These are phyloP conservation scores for Botrytis sinoallii DNA, from an alignment of 2,329 filamentous ascomycete genomes.

Conservation along the genomic window DNA sequence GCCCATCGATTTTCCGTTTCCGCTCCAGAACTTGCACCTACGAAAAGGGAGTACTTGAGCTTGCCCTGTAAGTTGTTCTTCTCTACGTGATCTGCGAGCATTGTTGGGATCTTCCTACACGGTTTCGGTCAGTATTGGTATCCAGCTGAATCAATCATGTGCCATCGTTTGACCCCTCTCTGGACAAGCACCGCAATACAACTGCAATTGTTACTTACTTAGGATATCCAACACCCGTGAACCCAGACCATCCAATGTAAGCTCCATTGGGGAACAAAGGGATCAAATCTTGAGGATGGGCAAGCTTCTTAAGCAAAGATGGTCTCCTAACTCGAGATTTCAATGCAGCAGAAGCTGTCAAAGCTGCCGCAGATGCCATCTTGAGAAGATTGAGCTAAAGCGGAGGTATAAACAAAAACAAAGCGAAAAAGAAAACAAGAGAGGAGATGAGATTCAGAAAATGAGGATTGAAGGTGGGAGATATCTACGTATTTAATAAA, in stretches of 20 bases:
- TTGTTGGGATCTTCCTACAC: slow-evolving; percentile 73
- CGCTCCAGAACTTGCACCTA: slow-evolving; percentile 83
- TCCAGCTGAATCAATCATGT: background rate
- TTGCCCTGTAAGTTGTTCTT: slow-evolving; percentile 80
- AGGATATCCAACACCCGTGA: slow-evolving; percentile 86
- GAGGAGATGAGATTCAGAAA: background rate
- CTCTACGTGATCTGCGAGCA: slow-evolving; percentile 84
- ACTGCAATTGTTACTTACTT: slow-evolving; percentile 55
- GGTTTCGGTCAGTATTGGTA: slow-evolving; percentile 18
- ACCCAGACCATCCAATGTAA: slow-evolving; percentile 90
- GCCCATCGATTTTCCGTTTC: slow-evolving; percentile 91
- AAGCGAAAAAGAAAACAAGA: background rate
- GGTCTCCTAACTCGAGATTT: slow-evolving; percentile 73
- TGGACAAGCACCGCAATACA: background rate
- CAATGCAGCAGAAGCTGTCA: slow-evolving; percentile 50
- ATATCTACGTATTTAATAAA: slow-evolving; percentile 10
- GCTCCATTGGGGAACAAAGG: slow-evolving; percentile 77
- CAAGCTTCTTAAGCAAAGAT: slow-evolving; percentile 76
- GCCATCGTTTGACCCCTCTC: background rate
- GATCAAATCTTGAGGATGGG: slow-evolving; percentile 74
- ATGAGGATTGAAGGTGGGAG: background rate
- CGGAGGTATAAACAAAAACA: background rate
- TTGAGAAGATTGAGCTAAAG: background rate
- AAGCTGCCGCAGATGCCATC: slow-evolving; percentile 32
- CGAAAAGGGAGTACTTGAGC: slow-evolving; percentile 82